phyloP scores from a whole-genome alignment of 1,139 yeast genomes.

The Kodamaea arcana region DNA sequence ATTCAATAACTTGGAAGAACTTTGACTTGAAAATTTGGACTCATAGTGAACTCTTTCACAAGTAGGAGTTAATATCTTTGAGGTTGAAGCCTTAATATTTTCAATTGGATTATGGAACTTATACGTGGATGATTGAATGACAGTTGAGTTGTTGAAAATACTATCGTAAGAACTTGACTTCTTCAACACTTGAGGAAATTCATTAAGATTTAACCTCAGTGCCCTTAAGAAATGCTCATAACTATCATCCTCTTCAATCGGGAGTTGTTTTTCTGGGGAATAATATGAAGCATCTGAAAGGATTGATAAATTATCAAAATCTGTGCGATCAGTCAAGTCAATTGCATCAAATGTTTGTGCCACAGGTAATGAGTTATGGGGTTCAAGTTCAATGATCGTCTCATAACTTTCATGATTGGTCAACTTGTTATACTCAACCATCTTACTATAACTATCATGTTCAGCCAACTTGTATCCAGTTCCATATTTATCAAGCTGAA shows the following conservation, averaged over 20 bases:
- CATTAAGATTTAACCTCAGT: conserved; percentile 31
- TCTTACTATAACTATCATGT: background rate
- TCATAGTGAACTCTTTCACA: conserved; percentile 24
- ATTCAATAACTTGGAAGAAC: conserved; percentile 13
- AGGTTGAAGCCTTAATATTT: conserved; percentile 20
- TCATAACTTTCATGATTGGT: background rate
- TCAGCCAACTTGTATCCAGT: background rate
- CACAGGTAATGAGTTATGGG: too few species aligned
- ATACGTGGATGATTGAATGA: conserved; percentile 8
- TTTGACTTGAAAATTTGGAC: conserved; percentile 4
- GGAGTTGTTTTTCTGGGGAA: conserved; percentile 17
- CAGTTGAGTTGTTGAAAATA: conserved; percentile 11
- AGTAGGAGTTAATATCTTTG: conserved; percentile 24
- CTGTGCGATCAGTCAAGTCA: conserved; percentile 7
- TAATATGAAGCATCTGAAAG: conserved; percentile 26
- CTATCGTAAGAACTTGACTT: conserved; percentile 27
- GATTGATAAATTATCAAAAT: conserved; percentile 21
- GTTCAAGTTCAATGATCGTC: conserved; percentile 8
- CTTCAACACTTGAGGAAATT: conserved; percentile 30
- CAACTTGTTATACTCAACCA: background rate
- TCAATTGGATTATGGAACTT: conserved; percentile 41
- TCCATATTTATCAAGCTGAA: background rate
- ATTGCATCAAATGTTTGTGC: too few species aligned
- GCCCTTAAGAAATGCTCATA: conserved; percentile 32
- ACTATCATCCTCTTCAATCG: conserved; percentile 18